phyloP scores from a whole-genome alignment of 2,329 filamentous ascomycete species.

The Aquanectria penicillioides region DNA sequence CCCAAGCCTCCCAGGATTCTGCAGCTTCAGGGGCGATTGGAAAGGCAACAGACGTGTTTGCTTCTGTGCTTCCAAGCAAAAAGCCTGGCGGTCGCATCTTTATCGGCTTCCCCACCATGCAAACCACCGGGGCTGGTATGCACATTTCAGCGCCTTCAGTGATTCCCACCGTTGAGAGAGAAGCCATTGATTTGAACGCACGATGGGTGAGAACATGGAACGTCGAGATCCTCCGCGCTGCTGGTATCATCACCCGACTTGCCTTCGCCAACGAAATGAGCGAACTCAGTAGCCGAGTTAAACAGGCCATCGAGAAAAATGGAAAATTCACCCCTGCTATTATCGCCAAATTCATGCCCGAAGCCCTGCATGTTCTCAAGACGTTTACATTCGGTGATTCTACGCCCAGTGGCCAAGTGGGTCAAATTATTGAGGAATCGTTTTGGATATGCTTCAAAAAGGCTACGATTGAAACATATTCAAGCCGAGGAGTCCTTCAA shows the following conservation, averaged over 20 bases:
- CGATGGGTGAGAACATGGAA: constrained; percentile 97
- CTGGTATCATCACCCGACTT: constrained; percentile 88
- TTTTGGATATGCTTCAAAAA: constrained; percentile 94
- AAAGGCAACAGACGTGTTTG: constrained; percentile 81
- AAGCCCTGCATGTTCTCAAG: constrained; percentile 83
- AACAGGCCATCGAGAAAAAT: constrained; percentile 55
- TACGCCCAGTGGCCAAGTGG: constrained; percentile 85
- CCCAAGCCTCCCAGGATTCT: constrained; percentile 69
- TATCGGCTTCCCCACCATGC: constrained; percentile 96
- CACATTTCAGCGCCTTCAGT: constrained; percentile 96
- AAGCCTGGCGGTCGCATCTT: constrained; percentile 87
- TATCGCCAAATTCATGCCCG: constrained; percentile 75
- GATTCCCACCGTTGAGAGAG: constrained; percentile 96
- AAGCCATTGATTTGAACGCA: constrained; percentile 96
- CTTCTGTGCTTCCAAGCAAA: constrained; percentile 88
- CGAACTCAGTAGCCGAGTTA: constrained; percentile 72
- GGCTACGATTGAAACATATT: constrained; percentile 86
- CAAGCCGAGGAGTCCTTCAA: constrained; percentile 86
- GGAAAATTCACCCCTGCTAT: constrained; percentile 69
- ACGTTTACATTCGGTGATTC: constrained; percentile 92
- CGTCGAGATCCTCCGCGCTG: constrained; percentile 87
- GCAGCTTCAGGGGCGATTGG: constrained; percentile 56
- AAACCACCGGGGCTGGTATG: constrained; percentile 92
- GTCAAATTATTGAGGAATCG: constrained; percentile 88
- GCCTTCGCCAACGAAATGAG: constrained; percentile 90